Conservation (phyloP, 768 basidiomycete genomes). For the Pisolithus sp. region DNA sequence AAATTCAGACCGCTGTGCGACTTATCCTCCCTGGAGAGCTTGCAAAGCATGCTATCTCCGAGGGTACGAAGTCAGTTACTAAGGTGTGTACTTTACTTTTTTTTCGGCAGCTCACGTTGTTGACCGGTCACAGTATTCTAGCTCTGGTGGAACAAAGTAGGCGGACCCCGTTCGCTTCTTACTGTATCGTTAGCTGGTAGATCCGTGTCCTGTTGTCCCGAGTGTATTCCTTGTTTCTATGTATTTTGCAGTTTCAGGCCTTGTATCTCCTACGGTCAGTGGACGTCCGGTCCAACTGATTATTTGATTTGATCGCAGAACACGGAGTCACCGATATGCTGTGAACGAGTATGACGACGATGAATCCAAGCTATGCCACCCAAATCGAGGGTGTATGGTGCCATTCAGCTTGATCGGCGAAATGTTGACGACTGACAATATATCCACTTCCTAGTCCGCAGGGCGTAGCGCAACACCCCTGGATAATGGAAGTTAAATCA, state of each 20-base stretch:
- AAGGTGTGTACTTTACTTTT: conserved; percentile 43
- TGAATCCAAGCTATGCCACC: no score
- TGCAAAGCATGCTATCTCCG: conserved; percentile 67
- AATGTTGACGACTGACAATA: no score
- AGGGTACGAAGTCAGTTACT: conserved; percentile 91
- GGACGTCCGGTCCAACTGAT: not conserved
- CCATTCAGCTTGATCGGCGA: no score
- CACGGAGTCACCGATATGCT: not conserved
- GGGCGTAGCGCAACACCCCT: no score
- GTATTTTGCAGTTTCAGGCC: not conserved
- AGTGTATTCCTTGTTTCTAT: conserved; percentile 9
- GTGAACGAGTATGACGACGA: no score
- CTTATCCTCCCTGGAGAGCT: conserved; percentile 96
- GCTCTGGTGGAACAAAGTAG: conserved; percentile 58
- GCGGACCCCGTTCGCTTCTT: conserved; percentile 6
- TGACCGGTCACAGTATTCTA: conserved; percentile 54
- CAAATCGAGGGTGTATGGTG: no score
- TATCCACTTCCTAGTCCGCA: no score
- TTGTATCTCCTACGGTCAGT: not conserved
- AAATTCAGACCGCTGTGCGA: conserved; percentile 96
- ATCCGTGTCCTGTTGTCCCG: conserved; percentile 19
- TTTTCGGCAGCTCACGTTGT: not conserved
- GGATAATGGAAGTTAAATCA: no score
- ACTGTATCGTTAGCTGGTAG: conserved; percentile 20
- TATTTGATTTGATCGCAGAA: not conserved